phyloP scores from a whole-genome alignment of 805 yeast genomes.

The Komagataella pseudopastoris region DNA sequence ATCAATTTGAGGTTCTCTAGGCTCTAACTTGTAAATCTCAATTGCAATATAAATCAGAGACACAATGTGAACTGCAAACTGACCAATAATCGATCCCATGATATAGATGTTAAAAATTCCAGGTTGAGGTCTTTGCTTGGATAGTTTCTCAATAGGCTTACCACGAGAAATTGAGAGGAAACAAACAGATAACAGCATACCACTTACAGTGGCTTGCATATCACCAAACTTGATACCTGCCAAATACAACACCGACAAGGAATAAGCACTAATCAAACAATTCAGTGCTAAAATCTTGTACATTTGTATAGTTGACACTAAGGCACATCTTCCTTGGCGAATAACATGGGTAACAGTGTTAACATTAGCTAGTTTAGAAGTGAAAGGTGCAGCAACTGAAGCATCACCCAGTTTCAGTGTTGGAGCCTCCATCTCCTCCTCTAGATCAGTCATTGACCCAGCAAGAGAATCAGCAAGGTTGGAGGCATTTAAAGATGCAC shows the following conservation, averaged over 20 bases:
- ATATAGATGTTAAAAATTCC: conserved; percentile 92
- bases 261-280: conserved; percentile 93
- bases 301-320: conserved; percentile 97
- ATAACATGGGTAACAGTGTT: conserved; percentile 85
- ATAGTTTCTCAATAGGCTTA: conserved; percentile 74
- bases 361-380: conserved; percentile 87
- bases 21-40: conserved; percentile 80
- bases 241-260: conserved; percentile 81
- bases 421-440: conserved; percentile 69
- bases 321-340: conserved; percentile 97
- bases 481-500: conserved; percentile 18
- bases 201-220: conserved; percentile 96
- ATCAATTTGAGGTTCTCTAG: conserved; percentile 83
- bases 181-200: conserved; percentile 82
- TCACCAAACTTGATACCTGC: conserved; percentile 99
- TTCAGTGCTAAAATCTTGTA: conserved; percentile 94
- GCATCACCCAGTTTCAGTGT: conserved; percentile 94
- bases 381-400: conserved; percentile 97
- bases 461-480: conserved; percentile 52
- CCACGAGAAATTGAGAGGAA: conserved; percentile 93
- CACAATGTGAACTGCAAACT: conserved; percentile 83
- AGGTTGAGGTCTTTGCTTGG: conserved; percentile 92
- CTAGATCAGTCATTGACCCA: conserved; percentile 35
- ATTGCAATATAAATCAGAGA: conserved; percentile 72
- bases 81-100: conserved; percentile 96